Conservation (phyloP, 352 stramenopile genomes). For the Phytopythium kandeliae region DNA sequence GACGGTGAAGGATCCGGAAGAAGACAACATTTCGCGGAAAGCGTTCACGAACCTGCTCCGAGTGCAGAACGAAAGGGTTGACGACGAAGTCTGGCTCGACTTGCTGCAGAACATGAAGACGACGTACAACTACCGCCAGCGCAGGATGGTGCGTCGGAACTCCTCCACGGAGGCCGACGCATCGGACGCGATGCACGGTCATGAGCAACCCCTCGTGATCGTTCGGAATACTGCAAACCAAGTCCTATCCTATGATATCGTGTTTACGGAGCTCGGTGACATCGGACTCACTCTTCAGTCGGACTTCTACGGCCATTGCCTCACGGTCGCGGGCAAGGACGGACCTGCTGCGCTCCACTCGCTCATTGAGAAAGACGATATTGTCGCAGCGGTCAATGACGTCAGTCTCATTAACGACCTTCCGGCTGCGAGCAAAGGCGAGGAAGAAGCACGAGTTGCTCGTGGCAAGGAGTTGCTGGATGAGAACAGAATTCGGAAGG, state of each 20-base stretch:
- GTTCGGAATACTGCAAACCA: constrained; percentile 56
- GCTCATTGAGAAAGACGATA: constrained; percentile 48
- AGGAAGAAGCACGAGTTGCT: constrained; percentile 25
- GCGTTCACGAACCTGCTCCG: constrained; percentile 46
- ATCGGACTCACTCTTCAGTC: constrained; percentile 39
- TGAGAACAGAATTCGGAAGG: constrained; percentile 16
- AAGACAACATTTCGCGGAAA: constrained; percentile 31
- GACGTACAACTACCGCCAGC: constrained; percentile 28
- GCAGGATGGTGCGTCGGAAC: constrained; percentile 9
- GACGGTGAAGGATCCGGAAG: constrained; percentile 24
- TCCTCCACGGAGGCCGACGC: constrained; percentile 9
- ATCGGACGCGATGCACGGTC: constrained; percentile 8
- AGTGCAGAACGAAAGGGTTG: constrained; percentile 26
- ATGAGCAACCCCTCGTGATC: constrained; percentile 34
- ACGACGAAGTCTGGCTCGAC: constrained; percentile 44
- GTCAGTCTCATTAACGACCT: constrained; percentile 17
- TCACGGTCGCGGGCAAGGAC: constrained; percentile 30
- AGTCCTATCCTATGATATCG: constrained; percentile 58
- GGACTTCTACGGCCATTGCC: constrained; percentile 50
- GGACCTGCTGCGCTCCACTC: constrained; percentile 30
- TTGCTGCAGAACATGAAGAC: constrained; percentile 41
- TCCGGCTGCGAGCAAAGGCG: constrained; percentile 17
- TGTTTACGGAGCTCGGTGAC: constrained; percentile 36
- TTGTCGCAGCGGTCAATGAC: constrained; percentile 39
- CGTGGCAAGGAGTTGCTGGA: constrained; percentile 22